Percentiles rank a stretch among this genome's conserved stretches.
Conservation (phyloP, 768 basidiomycete genomes). For the Kwoniella botswanensis region DNA sequence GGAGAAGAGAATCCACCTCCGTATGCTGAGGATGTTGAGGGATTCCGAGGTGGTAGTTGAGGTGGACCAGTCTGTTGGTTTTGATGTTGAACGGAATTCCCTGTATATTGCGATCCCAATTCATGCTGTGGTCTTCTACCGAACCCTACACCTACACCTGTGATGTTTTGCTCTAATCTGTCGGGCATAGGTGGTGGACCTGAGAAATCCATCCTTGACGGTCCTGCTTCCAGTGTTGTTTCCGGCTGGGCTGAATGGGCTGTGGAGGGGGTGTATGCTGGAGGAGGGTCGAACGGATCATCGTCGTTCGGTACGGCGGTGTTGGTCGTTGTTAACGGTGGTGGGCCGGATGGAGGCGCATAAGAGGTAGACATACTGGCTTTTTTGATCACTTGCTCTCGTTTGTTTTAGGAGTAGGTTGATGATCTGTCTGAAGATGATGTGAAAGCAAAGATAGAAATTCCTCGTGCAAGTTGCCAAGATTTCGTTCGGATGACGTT, state of each 20-base stretch:
- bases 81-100: not conserved
- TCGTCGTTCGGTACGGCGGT: slow-evolving; percentile 13
- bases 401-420: no score
- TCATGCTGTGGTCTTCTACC: slow-evolving; percentile 26
- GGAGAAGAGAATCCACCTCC: slow-evolving; percentile 1
- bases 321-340: slow-evolving; percentile 3
- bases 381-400: no score
- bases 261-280: slow-evolving; percentile 42
- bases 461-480: no score
- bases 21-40: not conserved
- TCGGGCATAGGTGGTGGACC: slow-evolving; percentile 51
- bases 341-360: slow-evolving; percentile 14
- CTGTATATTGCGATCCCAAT: slow-evolving; percentile 8
- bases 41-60: slow-evolving; percentile 25
- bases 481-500: no score
- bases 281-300: slow-evolving; percentile 43
- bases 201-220: slow-evolving; percentile 46
- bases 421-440: no score
- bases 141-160: slow-evolving; percentile 49
- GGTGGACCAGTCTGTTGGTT: not conserved
- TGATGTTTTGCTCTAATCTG: slow-evolving; percentile 34
- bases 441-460: no score
- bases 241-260: slow-evolving; percentile 15
- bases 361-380: slow-evolving; percentile 1
- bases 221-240: slow-evolving; percentile 36